Conservation (phyloP, 1,284 basidiomycete genomes). For the Irpex sp. region DNA sequence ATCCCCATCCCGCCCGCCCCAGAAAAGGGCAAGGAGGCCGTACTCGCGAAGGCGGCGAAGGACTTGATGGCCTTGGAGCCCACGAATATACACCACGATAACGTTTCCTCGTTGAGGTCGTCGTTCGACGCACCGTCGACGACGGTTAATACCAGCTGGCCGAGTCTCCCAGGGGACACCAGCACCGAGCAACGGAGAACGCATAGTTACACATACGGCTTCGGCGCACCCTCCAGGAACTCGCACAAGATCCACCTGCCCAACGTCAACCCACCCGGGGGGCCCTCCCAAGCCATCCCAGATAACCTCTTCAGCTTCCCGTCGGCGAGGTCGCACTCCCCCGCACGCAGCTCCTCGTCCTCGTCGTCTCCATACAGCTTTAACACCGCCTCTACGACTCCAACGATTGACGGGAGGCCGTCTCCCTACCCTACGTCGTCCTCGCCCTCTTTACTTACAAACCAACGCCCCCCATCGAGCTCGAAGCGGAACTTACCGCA, state of each 20-base stretch:
- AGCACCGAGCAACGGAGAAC: not conserved
- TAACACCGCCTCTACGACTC: not conserved
- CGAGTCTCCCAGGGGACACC: constrained; percentile 8
- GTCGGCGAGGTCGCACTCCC: not conserved
- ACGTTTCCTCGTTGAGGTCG: not conserved
- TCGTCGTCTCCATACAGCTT: not conserved
- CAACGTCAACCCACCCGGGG: not conserved
- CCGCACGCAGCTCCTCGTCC: not conserved
- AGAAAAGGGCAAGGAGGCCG: constrained; percentile 44
- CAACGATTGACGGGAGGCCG: constrained; percentile 3
- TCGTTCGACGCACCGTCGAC: not conserved
- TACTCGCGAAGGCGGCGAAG: constrained; percentile 66
- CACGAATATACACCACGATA: not conserved
- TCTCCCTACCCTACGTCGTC: constrained; percentile 15
- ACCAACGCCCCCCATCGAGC: constrained; percentile 9
- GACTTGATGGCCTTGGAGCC: constrained; percentile 60
- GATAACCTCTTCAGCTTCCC: not conserved
- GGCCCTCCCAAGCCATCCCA: not conserved
- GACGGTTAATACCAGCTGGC: constrained; percentile 6
- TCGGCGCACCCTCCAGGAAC: constrained; percentile 2
- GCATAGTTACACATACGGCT: constrained; percentile 13
- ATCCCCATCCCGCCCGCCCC: constrained; percentile 27
- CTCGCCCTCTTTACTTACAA: constrained; percentile 15
- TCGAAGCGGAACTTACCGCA: constrained; percentile 20
- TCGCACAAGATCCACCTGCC: not conserved